Conservation (phyloP, 805 yeast genomes). For the Debaryomyces hansenii region DNA sequence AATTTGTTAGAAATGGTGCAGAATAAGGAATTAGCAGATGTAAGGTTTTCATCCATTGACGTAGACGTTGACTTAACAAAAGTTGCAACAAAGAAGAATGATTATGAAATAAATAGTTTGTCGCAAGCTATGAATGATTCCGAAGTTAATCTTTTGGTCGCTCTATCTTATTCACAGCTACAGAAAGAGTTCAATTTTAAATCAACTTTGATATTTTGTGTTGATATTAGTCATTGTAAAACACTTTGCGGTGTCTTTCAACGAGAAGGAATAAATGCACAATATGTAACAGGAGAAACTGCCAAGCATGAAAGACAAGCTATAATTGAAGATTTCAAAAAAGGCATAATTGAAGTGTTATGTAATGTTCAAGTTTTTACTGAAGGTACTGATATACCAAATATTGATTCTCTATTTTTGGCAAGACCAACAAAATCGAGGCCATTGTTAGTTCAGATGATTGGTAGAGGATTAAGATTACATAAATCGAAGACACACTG, state of each 20-base stretch:
- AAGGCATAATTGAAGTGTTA: conserved; percentile 66
- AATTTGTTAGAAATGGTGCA: conserved; percentile 64
- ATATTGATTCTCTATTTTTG: conserved; percentile 74
- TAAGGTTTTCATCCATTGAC: conserved; percentile 59
- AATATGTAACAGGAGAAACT: conserved; percentile 70
- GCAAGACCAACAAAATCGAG: conserved; percentile 81
- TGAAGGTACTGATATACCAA: conserved; percentile 94
- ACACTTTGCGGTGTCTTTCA: conserved; percentile 54
- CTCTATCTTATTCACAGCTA: conserved; percentile 48
- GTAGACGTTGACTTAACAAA: conserved; percentile 45
- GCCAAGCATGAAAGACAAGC: conserved; percentile 48
- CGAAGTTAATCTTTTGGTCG: conserved; percentile 55
- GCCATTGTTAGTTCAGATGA: conserved; percentile 77
- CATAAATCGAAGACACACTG: conserved; percentile 64
- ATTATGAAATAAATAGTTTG: conserved; percentile 53
- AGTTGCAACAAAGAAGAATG: conserved; percentile 40
- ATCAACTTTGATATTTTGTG: conserved; percentile 77
- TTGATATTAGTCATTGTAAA: conserved; percentile 66
- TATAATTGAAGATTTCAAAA: conserved; percentile 57
- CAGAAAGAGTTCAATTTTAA: conserved; percentile 39
- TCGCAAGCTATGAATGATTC: conserved; percentile 56
- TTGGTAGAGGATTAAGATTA: conserved; percentile 82
- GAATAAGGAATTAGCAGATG: conserved; percentile 69
- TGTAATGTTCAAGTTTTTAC: conserved; percentile 90
- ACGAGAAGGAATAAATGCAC: conserved; percentile 63